Evolutionary conservation across 163 green algal genomes (phyloP), one percentile per base, ranked within the genome.

Genomic region (Chlorella variabilis): DNA sequence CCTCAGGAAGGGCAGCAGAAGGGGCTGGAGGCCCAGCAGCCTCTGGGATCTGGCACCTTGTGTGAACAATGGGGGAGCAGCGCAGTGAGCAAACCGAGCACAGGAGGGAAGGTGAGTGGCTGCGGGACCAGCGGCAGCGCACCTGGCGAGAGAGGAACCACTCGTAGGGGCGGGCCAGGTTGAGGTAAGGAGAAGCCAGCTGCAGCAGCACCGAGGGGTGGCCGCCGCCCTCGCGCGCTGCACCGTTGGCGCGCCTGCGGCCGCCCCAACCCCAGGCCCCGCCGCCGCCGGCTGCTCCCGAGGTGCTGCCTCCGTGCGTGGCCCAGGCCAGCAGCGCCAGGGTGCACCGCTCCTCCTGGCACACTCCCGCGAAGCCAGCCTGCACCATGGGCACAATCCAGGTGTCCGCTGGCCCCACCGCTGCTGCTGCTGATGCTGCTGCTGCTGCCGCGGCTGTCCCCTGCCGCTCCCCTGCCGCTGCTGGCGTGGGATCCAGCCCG

Each of bases 261-360:
- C 70, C 49, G 48, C 15, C 23, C 65, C 36, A n/a, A 13, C 25
- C 23, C 15, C 34, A 27, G 3, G 34, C 27, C 31, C 31, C 48
- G 48, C 45, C 23, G 42, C 42, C 23, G 15, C 41, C 38, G 65
- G 61, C 62, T 49, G n/a, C n/a, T n/a, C n/a, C n/a, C n/a, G n/a
- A n/a, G 62, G 74, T 33, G 29, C 23, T 56, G 58, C 65, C 49
- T 59, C 77, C n/a, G n/a, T 84, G 62, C 3, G 75, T 51, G n/a
- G 56, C 58, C 33, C 71, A 69, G 36, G 34, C 34, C 48, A 87
- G 62, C 51, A 80, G 13, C 11, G 20, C 38, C 27, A 84, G 54
- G 3, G 80, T 88, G n/a, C 74, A 62, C 23, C 48, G 82, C 70
- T 89, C 85, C 27, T 89, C 85, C 62, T 90, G 85, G 42, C 83